Base-by-base conservation (phyloP, 208 protist species). In the Trypanosoma lewisi region DNA sequence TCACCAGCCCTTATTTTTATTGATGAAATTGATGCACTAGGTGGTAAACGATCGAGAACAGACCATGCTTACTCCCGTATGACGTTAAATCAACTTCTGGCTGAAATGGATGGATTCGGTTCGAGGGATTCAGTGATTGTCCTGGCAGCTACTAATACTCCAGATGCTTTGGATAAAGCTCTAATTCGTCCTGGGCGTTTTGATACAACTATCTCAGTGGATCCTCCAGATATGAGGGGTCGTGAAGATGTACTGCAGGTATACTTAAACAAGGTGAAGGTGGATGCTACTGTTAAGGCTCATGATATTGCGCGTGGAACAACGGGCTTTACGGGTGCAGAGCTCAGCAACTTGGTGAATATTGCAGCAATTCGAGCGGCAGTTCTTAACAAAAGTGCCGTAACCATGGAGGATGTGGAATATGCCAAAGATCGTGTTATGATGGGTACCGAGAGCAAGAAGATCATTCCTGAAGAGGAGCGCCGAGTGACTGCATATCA, bases 21-120 rank as follows among this genome's bases (percentile, higher is more conserved):
- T 45, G 98, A 99, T 83, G 98, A 99, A 76, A 97, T 99, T 60
- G 98, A 99, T 74, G 94, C 97, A 0, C 77, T 99, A 9, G 98
- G 96, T 14, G 85, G 82, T 19, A 86, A 78, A 42, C 82, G 96
- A 56, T 82, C 78, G 36, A 48, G 77, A 30, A 64, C 44, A 19
- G 89, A 96, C 64, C 78, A 87, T 53, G 59, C 75, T 8, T 80
- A 87, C 49, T 91, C 85, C 4, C 83, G 89, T 21, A 97, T 97
- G 91, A 98, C 97, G 27, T 84, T 99, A 45, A 99, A 98, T 74
- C 97, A 99, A 83, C 91, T 99, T 42, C 74, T 99, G 12, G 82
- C 94, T 19, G 96, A 99, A 73, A 97, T 99, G 90, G 97, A 99
- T 76, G 97, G 97, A 19, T 98, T 98, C 65, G 71, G 92, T 73